Conservation (phyloP, 2,329 filamentous ascomycete genomes). For the Arachnomyces sp. region DNA sequence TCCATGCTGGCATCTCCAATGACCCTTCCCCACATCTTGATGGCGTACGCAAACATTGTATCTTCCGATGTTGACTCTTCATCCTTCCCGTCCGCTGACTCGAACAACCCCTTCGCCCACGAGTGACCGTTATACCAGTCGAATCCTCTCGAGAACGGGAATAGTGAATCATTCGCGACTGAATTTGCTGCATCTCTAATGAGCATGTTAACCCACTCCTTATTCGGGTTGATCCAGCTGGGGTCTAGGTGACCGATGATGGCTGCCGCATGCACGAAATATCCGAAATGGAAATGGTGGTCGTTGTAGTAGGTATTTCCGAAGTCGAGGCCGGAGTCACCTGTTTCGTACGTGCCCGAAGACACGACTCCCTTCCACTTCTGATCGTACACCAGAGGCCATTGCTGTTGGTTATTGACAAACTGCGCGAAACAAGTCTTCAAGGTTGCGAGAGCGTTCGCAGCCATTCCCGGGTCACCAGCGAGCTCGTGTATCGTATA, state of each 20-base stretch:
- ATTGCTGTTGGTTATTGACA: constrained; percentile 58
- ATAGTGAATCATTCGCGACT: constrained; percentile 58
- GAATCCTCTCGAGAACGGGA: constrained; percentile 74
- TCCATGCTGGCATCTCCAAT: constrained; percentile 71
- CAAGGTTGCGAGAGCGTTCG: constrained; percentile 51
- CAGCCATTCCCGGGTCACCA: constrained; percentile 48
- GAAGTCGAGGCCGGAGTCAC: constrained; percentile 67
- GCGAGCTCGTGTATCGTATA: constrained; percentile 58
- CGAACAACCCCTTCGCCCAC: constrained; percentile 63
- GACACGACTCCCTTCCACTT: constrained; percentile 76
- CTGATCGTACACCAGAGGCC: constrained; percentile 47
- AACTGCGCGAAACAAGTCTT: constrained; percentile 61
- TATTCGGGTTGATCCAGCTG: constrained; percentile 63
- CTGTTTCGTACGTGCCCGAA: constrained; percentile 60
- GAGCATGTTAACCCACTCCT: constrained; percentile 71
- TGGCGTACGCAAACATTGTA: constrained; percentile 71
- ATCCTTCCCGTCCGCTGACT: constrained; percentile 47
- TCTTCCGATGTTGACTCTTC: constrained; percentile 84
- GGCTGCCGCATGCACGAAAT: constrained; percentile 80
- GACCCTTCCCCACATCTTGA: constrained; percentile 89
- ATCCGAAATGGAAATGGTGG: constrained; percentile 62
- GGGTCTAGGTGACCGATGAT: constrained; percentile 73
- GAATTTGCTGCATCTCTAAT: constrained; percentile 80
- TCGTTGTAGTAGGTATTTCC: constrained; percentile 73
- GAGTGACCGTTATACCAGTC: constrained; percentile 95